Evolutionary conservation across 108 stramenopile genomes (phyloP), one percentile per base, ranked within the genome.

Genomic region (Hondaea fermentalgiana): DNA sequence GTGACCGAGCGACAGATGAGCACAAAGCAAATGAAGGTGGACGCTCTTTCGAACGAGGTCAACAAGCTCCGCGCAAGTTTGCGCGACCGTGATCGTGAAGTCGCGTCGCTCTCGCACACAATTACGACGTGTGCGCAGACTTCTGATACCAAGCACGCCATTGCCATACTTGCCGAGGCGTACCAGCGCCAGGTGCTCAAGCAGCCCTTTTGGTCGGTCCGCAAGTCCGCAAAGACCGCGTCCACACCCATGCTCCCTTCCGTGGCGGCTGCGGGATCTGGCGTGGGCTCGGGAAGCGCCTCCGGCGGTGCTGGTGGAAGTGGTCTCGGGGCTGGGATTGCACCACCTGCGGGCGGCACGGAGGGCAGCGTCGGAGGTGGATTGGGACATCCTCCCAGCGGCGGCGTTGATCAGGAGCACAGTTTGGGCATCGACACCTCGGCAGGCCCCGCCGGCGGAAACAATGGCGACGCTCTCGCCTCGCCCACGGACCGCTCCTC

Each of bases 11-110:
- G 90, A 10, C 49, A 55, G 43, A 57, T 91, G 44, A 89, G 69
- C 72, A 64, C 87, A 59, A 93, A 93, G 88, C 91, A 94, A 45
- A 90, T 92, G 25, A 93, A 92, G 60, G 72, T 92, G 5, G 60
- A 58, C 57, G 59, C 92, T 16, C 72, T 93, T 19, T 49, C 49
- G 29, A 89, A 93, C 87, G 93, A 94, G 60, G 72, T 92, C 16
- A 87, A 72, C 60, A 58, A 55, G 29, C 44, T 93, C 17, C 90
- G 93, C 5, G 72, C 71, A 4, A 45, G 28, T 19, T 53, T 92
- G n/a, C 89, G 93, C 57, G 92, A 91, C 28, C 87, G 71, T 5
- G 93, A 94, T 49, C 91, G 89, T 5, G 44, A 72, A 5, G 89
- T 93, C 29, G 57, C 91, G 44, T 58, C 88, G 2, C 88, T 94